Evolutionary conservation across 257 asterid genomes (phyloP).

Genomic region (Oldenlandia corymbosa): DNA sequence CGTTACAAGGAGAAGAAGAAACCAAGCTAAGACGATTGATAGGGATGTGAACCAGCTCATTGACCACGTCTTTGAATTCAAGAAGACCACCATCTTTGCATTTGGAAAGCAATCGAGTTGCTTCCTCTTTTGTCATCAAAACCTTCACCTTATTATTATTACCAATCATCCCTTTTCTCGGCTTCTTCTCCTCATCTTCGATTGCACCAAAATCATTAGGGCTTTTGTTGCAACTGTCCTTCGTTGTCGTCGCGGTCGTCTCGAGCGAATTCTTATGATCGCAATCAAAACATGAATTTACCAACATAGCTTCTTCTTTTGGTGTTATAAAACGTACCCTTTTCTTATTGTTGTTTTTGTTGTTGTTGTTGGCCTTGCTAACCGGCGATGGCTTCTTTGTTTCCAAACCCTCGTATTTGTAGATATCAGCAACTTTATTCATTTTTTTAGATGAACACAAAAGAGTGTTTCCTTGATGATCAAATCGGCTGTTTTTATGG

Average conservation of each 20-base stretch:
- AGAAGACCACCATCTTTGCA: slow-evolving; percentile 27
- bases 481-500: too few relatives aligned
- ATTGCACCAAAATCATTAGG: not conserved
- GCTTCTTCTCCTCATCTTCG: not conserved
- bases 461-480: not conserved
- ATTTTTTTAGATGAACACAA: not conserved
- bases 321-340: slow-evolving; percentile 13
- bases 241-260: too few relatives aligned
- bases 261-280: too few relatives aligned
- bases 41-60: slow-evolving; percentile 20
- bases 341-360: not conserved
- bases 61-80: slow-evolving; percentile 23
- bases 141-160: slow-evolving; percentile 23
- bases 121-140: slow-evolving; percentile 30
- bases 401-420: not conserved
- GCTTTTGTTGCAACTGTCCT: too few relatives aligned
- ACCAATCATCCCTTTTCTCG: not conserved
- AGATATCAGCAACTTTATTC: not conserved
- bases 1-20: not conserved
- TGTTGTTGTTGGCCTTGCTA: not conserved
- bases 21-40: slow-evolving; percentile 8
- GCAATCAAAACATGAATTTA: too few relatives aligned
- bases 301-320: not conserved
- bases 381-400: not conserved
- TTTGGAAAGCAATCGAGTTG: slow-evolving; percentile 22